Base-by-base conservation (phyloP, 192 early-diverging fungal species). In the Coemansia sp. region DNA sequence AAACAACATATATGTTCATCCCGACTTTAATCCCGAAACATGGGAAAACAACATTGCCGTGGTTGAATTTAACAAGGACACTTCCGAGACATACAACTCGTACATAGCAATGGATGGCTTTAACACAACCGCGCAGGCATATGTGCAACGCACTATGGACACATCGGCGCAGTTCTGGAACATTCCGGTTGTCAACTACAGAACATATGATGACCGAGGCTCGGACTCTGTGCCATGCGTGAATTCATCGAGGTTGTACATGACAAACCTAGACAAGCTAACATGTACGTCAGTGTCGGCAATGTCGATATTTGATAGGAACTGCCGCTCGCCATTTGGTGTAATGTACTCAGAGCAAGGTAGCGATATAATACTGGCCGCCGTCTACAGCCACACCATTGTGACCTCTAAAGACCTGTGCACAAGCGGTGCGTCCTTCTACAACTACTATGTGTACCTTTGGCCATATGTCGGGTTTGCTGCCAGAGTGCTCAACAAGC, bases 41-140 rank as follows among this genome's bases (percentile, higher is more conserved):
- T 64, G 67, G n/a, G 64, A 68, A 61, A 76, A 76, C 68, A 81
- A 81, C 42, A 74, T 81, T 45, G 79, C 79, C 4, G 63, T 70
- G 2, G 58, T 78, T 9, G 53, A 58, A 40, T 78, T 73, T 38
- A 59, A 63, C 54, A 68, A 52, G 9, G 39, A 41, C 6, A 59
- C 21, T 13, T 37, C 56, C 5, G 38, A 23, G 6, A 43, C 43
- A 4, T 76, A 49, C 56, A 44, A 32, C 5, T 47, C 52, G 52
- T 58, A 45, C 23, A 72, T 72, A 19, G 62, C 61, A 11, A 62
- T 43, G 5, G 45, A 69, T 41, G 48, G 32, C 0, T 18, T 40
- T 6, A 64, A 59, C 26, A 57, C 49, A 49, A 63, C 19, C 9
- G 42, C 21, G 9, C 37, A 64, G 4, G 63, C 58, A 13, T 71